These are phyloP conservation scores for Exophiala mesophila DNA, from an alignment of 2,329 filamentous ascomycete genomes.

Conservation along the genomic window DNA sequence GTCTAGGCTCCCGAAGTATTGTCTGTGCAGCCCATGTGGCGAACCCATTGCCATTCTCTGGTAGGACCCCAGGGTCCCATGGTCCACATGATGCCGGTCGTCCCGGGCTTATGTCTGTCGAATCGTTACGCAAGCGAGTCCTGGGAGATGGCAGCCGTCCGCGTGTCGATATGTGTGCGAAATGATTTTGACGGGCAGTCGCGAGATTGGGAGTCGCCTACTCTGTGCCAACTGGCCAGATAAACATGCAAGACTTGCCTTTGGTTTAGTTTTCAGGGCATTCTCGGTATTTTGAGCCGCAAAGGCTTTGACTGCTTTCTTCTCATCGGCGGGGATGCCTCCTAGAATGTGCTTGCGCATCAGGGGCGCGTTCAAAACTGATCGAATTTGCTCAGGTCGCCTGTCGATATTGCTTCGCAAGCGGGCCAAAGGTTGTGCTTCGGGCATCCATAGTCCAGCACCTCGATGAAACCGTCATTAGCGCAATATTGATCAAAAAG, in stretches of 20 bases:
- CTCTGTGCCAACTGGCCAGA: neutral
- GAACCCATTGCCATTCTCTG: no score
- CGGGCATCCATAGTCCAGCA: conserved; percentile 77
- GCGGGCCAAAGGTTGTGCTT: conserved; percentile 58
- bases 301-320: conserved; percentile 65
- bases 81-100: no score
- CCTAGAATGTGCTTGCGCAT: conserved; percentile 64
- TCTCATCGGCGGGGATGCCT: conserved; percentile 49
- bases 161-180: no score
- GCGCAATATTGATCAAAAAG: conserved; percentile 2
- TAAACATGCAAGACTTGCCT: conserved; percentile 54
- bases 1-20: no score
- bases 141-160: no score
- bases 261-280: conserved; percentile 79
- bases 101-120: no score
- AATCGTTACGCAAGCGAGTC: no score
- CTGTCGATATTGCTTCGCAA: conserved; percentile 72
- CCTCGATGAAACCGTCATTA: conserved; percentile 40
- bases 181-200: no score
- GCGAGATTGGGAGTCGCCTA: neutral
- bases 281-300: conserved; percentile 63
- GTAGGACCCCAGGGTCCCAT: no score
- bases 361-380: conserved; percentile 55
- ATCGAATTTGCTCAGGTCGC: conserved; percentile 64
- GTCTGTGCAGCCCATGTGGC: no score